These are phyloP conservation scores for Suillus discolor DNA, from an alignment of 768 basidiomycete genomes.

Conservation along the genomic window DNA sequence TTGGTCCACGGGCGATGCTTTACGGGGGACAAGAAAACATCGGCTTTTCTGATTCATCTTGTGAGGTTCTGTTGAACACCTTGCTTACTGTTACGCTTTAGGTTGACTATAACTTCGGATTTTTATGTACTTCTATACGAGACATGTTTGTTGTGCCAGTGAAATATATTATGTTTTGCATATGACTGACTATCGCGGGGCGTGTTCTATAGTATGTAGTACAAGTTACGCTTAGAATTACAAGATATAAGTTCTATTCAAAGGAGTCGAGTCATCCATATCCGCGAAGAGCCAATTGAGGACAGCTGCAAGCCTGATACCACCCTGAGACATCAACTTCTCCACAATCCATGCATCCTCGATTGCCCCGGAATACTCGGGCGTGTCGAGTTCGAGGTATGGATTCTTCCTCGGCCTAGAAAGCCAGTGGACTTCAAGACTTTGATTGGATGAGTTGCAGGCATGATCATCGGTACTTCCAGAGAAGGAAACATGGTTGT, in stretches of 20 bases:
- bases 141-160: background rate
- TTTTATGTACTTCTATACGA: background rate
- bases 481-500: slow-evolving; percentile 27
- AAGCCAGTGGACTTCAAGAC: background rate
- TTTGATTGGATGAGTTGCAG: background rate
- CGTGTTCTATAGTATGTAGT: background rate
- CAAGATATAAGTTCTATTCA: background rate
- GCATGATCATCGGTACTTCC: slow-evolving; percentile 10
- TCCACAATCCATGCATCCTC: slow-evolving; percentile 72
- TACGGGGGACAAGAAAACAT: slow-evolving; percentile 55
- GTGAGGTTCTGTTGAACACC: background rate
- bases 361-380: slow-evolving; percentile 75
- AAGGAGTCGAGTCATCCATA: slow-evolving; percentile 13
- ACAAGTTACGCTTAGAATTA: background rate
- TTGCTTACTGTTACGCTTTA: background rate
- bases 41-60: slow-evolving; percentile 62
- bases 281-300: slow-evolving; percentile 75
- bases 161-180: background rate
- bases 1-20: slow-evolving; percentile 35
- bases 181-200: background rate
- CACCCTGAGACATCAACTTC: slow-evolving; percentile 79
- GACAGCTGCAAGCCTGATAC: slow-evolving; percentile 80
- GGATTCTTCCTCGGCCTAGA: slow-evolving; percentile 24
- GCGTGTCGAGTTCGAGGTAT: slow-evolving; percentile 78
- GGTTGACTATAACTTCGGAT: background rate